phyloP scores from a whole-genome alignment of 805 yeast genomes.

The Danielia oregonensis region DNA sequence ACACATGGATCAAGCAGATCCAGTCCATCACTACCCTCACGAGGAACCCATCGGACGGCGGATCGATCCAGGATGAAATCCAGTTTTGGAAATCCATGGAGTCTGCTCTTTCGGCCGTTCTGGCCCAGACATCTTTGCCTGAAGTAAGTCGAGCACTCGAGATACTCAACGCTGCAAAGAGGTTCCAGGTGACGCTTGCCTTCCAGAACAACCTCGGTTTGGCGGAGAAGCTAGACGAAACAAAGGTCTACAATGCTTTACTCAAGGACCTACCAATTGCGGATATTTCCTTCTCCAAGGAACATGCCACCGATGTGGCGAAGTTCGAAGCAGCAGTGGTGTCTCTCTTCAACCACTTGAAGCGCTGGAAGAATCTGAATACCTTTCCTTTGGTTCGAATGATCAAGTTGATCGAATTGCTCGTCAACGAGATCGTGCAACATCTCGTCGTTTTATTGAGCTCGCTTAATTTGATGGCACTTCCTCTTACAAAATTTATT shows the following conservation, averaged over 20 bases:
- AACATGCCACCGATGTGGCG: conserved; percentile 27
- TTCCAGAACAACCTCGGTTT: conserved; percentile 71
- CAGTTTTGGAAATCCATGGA: conserved; percentile 78
- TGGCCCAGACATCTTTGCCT: conserved; percentile 52
- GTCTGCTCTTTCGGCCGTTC: conserved; percentile 49
- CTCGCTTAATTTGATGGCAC: conserved; percentile 40
- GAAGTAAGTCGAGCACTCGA: conserved; percentile 57
- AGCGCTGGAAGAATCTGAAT: conserved; percentile 48
- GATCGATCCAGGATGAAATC: conserved; percentile 57
- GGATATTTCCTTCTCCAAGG: conserved; percentile 35
- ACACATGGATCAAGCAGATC: conserved; percentile 67
- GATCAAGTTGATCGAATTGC: conserved; percentile 58
- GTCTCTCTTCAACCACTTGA: conserved; percentile 57
- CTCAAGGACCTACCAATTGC: conserved; percentile 68
- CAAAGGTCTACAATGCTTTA: conserved; percentile 57
- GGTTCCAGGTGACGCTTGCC: conserved; percentile 76
- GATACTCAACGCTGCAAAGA: conserved; percentile 61
- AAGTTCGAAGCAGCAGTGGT: conserved; percentile 44
- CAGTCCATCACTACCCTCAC: conserved; percentile 52
- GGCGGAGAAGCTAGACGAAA: conserved; percentile 45
- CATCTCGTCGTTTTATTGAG: conserved; percentile 40
- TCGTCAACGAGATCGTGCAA: conserved; percentile 53
- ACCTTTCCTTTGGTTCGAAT: conserved; percentile 67
- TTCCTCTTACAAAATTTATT: conserved; percentile 39
- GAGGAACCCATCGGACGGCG: conserved; percentile 53